Evolutionary conservation across 441 rosid species (phyloP).

Genomic region (Croton laevigatus): DNA sequence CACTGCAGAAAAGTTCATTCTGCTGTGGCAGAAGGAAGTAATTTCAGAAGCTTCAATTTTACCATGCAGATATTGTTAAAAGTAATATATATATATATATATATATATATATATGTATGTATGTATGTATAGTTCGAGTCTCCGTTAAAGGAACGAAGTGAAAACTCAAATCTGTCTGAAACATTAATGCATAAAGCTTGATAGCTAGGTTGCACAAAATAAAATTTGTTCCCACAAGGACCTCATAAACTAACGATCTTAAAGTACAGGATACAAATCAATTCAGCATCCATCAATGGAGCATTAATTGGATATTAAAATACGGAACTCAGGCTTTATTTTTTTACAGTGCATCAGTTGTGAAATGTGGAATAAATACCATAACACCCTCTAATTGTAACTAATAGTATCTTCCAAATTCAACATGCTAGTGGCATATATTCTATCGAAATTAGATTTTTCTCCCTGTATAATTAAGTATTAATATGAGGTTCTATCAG

Average conservation of each 20-base stretch:
- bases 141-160: neutral
- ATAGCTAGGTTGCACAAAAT: neutral
- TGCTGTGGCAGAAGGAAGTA: neutral
- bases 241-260: neutral
- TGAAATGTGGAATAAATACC: neutral
- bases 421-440: neutral
- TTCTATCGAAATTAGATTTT: neutral
- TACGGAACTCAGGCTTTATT: neutral
- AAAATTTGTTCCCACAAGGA: neutral
- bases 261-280: neutral
- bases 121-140: neutral
- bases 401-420: neutral
- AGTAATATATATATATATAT: neutral
- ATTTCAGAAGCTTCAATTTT: neutral
- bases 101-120: neutral
- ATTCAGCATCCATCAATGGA: neutral
- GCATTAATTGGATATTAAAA: neutral
- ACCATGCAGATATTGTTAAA: neutral
- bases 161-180: neutral
- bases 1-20: neutral
- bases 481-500: neutral
- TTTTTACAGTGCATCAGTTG: neutral
- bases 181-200: neutral
- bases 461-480: neutral
- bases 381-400: neutral